Percentiles rank a stretch among this genome's conserved stretches.
These are phyloP conservation scores for Cercospora sojina DNA, from an alignment of 2,329 filamentous ascomycete species.

Conservation along the genomic window DNA sequence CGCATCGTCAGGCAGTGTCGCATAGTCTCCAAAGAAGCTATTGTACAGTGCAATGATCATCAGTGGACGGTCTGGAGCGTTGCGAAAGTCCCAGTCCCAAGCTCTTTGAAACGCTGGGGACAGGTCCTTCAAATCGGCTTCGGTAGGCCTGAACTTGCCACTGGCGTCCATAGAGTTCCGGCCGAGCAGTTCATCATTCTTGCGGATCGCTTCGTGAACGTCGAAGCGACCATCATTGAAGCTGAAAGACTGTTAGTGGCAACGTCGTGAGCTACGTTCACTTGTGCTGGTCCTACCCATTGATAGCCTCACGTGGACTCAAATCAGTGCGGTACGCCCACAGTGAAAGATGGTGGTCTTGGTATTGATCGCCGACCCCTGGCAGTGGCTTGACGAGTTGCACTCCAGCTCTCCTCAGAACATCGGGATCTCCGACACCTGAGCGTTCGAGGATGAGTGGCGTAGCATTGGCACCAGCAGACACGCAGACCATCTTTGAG, in stretches of 20 bases:
- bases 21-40: constrained; percentile 31
- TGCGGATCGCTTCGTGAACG: constrained; percentile 45
- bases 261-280: not conserved
- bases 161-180: constrained; percentile 58
- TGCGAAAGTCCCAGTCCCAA: constrained; percentile 57
- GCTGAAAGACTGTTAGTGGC: not conserved
- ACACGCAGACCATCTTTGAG: constrained; percentile 58
- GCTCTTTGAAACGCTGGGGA: constrained; percentile 53
- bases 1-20: constrained; percentile 14
- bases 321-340: constrained; percentile 54
- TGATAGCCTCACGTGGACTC: constrained; percentile 50
- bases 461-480: constrained; percentile 57
- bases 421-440: constrained; percentile 51
- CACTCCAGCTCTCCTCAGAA: constrained; percentile 34
- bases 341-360: constrained; percentile 45
- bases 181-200: constrained; percentile 52
- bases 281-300: constrained; percentile 38
- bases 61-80: constrained; percentile 48
- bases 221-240: constrained; percentile 51
- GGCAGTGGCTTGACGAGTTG: constrained; percentile 9
- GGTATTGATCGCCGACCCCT: constrained; percentile 21
- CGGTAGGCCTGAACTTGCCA: constrained; percentile 56
- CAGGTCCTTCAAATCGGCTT: constrained; percentile 52
- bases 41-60: constrained; percentile 45
- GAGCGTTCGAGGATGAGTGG: constrained; percentile 61